Percentiles rank a stretch among this genome's conserved stretches.
These are phyloP conservation scores for Citrus maxima DNA, from an alignment of 345 rosid genomes.

Conservation along the genomic window DNA sequence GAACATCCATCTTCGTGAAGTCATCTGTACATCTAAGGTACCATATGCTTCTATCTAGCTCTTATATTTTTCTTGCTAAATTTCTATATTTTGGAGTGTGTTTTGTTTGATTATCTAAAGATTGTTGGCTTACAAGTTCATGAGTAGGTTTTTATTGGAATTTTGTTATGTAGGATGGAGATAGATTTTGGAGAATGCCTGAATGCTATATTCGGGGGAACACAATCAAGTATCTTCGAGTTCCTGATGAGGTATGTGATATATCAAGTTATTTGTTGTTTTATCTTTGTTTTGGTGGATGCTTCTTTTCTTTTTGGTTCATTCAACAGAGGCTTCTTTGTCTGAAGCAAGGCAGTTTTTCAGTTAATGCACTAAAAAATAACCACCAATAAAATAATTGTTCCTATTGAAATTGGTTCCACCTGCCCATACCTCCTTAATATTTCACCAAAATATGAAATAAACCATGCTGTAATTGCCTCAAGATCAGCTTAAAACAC, in stretches of 20 bases:
- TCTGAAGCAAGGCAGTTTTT: background rate
- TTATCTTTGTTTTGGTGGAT: background rate
- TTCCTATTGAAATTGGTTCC: background rate
- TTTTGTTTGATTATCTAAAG: background rate
- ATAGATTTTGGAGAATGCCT: slow-evolving; percentile 99
- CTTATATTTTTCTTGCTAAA: background rate
- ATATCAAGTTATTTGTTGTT: background rate
- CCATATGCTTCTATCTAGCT: background rate
- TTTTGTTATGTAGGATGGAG: slow-evolving; percentile 72
- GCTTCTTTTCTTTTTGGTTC: background rate
- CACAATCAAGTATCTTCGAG: slow-evolving; percentile 96
- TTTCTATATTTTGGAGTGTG: slow-evolving; percentile 1
- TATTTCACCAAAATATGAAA: background rate
- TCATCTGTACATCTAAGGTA: slow-evolving; percentile 97
- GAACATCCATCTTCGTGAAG: slow-evolving; percentile 99
- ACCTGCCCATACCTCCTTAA: background rate
- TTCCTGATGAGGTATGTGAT: slow-evolving; percentile 88
- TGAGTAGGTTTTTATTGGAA: slow-evolving; percentile 1
- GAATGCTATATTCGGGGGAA: slow-evolving; percentile 99
- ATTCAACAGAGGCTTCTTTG: background rate
- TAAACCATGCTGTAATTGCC: background rate
- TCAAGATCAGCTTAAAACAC: background rate
- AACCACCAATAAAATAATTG: background rate
- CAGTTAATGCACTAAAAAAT: background rate
- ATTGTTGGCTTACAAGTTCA: background rate